A percentile compares a stretch with the other conserved stretches of the same genome.
phyloP scores from a whole-genome alignment of 148 eudicot genomes.

The Fallopia convolvulus region DNA sequence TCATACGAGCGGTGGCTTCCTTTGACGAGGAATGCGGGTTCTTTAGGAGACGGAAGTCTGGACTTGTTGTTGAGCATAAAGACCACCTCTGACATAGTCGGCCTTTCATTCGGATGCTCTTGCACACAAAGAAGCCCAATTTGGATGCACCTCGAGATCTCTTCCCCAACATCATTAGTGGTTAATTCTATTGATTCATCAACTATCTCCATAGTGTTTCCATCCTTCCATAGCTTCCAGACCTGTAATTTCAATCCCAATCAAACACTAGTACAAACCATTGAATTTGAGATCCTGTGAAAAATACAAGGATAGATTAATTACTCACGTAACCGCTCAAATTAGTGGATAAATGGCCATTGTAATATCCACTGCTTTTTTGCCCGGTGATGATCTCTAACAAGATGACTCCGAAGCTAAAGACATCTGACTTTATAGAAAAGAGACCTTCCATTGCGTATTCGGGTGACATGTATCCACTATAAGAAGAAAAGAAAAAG shows the following conservation, averaged over 20 bases:
- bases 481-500: neutral
- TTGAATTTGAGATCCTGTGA: neutral
- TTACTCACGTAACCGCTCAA: slow-evolving; percentile 4
- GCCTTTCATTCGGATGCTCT: neutral
- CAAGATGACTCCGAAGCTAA: slow-evolving; percentile 43
- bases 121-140: neutral
- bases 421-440: slow-evolving; percentile 34
- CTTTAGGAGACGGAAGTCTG: neutral
- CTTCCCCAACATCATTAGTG: neutral
- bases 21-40: neutral
- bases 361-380: slow-evolving; percentile 6
- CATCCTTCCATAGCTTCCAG: slow-evolving; percentile 7
- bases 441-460: slow-evolving; percentile 36
- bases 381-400: slow-evolving; percentile 40
- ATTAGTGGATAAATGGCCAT: slow-evolving; percentile 8
- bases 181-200: neutral
- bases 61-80: neutral
- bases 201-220: neutral
- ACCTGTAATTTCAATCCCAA: neutral
- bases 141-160: neutral
- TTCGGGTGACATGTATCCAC: slow-evolving; percentile 50
- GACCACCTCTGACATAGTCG: neutral
- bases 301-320: neutral
- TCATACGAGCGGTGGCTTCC: neutral
- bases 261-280: neutral